Evolutionary conservation across 2,329 filamentous ascomycete species (phyloP).

Genomic region (Colletotrichum sp.): DNA sequence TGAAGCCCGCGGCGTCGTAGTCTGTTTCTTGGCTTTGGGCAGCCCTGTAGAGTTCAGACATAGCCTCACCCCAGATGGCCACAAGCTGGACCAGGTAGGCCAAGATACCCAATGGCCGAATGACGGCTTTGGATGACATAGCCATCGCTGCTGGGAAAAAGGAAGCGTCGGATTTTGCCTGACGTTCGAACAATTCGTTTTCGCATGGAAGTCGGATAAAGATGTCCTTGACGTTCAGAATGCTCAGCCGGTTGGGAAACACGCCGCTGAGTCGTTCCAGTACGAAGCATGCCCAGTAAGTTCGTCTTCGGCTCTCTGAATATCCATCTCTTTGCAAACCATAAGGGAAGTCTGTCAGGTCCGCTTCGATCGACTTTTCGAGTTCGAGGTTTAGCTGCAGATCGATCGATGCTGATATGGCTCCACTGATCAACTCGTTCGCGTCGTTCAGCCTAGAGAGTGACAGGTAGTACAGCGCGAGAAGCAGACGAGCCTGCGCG

Average conservation of each 20-base stretch:
- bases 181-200: constrained; percentile 65
- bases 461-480: constrained; percentile 70
- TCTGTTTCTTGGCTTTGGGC: neutral
- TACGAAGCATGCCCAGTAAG: constrained; percentile 75
- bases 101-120: constrained; percentile 53
- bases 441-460: constrained; percentile 63
- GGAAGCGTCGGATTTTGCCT: constrained; percentile 61
- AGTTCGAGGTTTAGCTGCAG: constrained; percentile 70
- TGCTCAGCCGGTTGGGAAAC: constrained; percentile 56
- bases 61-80: constrained; percentile 69
- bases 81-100: constrained; percentile 67
- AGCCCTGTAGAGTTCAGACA: constrained; percentile 57
- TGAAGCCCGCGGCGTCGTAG: constrained; percentile 28
- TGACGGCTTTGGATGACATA: constrained; percentile 22
- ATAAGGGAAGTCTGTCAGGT: constrained; percentile 53
- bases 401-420: constrained; percentile 62
- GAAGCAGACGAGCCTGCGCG: constrained; percentile 70
- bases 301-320: constrained; percentile 71
- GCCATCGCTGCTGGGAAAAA: constrained; percentile 60
- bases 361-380: constrained; percentile 47
- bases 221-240: constrained; percentile 68
- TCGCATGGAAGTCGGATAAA: constrained; percentile 71
- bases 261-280: constrained; percentile 71
- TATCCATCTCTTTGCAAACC: constrained; percentile 62
- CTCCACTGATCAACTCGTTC: constrained; percentile 68